phyloP scores from a whole-genome alignment of 371 early-diverging fungal species.

The Amoeboaphelidium protococcarum region DNA sequence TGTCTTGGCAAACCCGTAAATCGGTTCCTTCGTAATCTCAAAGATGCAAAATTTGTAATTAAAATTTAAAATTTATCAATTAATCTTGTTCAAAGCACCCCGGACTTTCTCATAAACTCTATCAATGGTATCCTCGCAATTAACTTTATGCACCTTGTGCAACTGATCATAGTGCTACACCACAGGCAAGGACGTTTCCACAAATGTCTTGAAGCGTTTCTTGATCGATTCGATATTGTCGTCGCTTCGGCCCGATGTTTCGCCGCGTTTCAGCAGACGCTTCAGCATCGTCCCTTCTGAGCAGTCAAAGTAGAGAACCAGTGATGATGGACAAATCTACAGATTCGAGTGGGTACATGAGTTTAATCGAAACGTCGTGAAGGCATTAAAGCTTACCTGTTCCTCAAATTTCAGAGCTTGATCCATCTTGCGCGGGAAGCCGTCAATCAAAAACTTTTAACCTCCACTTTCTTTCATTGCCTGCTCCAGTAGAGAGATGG shows the following conservation, averaged over 20 bases:
- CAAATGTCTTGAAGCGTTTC: conserved; percentile 21
- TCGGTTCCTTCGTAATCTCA: too few species aligned
- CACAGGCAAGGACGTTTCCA: conserved; percentile 17
- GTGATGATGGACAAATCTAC: conserved; percentile 12
- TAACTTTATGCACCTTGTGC: conserved; percentile 13
- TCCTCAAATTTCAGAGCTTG: conserved; percentile 9
- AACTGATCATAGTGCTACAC: conserved; percentile 15
- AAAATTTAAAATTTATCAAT: too few species aligned
- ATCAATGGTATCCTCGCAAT: too few species aligned
- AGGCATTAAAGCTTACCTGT: neutral
- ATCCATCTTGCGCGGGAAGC: conserved; percentile 9
- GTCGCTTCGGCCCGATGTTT: conserved; percentile 27
- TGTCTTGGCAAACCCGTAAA: too few species aligned
- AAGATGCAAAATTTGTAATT: too few species aligned
- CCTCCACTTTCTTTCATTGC: neutral
- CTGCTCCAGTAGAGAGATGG: neutral
- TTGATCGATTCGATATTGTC: conserved; percentile 26
- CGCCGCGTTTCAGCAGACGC: conserved; percentile 22
- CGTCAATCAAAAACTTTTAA: conserved; percentile 8
- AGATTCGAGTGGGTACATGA: neutral
- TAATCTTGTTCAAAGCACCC: too few species aligned
- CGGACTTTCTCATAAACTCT: too few species aligned
- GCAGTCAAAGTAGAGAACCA: conserved; percentile 24
- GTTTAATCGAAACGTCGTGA: conserved; percentile 2
- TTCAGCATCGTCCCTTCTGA: conserved; percentile 14